A percentile compares a stretch with the other conserved stretches of the same genome.
These are phyloP conservation scores for Gastrolobium bilobum DNA, from an alignment of 306 rosid genomes.

Conservation along the genomic window DNA sequence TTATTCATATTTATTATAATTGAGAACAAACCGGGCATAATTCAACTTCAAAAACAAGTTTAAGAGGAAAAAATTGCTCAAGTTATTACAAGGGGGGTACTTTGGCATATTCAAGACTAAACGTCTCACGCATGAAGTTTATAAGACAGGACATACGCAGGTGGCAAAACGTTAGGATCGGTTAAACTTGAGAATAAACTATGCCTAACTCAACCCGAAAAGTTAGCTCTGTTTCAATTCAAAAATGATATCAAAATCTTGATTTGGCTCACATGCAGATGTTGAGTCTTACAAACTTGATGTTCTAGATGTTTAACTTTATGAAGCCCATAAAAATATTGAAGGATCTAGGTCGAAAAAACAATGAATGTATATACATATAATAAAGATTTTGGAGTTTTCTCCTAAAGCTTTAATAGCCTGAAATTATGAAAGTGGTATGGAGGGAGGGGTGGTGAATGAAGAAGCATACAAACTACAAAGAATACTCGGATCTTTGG, in stretches of 20 bases:
- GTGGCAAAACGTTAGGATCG: too few species aligned
- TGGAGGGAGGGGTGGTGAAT: not conserved
- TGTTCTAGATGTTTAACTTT: not conserved
- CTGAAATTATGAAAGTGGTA: conserved; percentile 12
- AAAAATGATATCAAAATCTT: too few species aligned
- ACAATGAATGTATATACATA: conserved; percentile 43
- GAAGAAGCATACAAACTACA: conserved; percentile 36
- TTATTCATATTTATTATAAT: not conserved
- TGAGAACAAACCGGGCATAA: not conserved
- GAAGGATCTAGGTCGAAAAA: conserved; percentile 28
- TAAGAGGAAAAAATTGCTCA: not conserved
- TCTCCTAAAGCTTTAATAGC: conserved; percentile 22
- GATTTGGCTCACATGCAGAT: too few species aligned
- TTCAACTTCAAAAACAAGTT: conserved; percentile 18
- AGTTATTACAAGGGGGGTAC: not conserved
- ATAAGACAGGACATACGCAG: too few species aligned
- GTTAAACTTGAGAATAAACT: too few species aligned
- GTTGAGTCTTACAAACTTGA: too few species aligned
- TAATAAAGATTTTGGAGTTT: conserved; percentile 27
- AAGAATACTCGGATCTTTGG: conserved; percentile 37
- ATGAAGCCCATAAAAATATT: not conserved
- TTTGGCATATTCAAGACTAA: too few species aligned
- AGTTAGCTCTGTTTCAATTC: too few species aligned
- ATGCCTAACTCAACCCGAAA: too few species aligned
- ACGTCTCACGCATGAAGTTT: too few species aligned